Evolutionary conservation across 1,284 basidiomycete genomes (phyloP), one percentile per base, ranked within the genome.

Genomic region (Ustilago loliicola): DNA sequence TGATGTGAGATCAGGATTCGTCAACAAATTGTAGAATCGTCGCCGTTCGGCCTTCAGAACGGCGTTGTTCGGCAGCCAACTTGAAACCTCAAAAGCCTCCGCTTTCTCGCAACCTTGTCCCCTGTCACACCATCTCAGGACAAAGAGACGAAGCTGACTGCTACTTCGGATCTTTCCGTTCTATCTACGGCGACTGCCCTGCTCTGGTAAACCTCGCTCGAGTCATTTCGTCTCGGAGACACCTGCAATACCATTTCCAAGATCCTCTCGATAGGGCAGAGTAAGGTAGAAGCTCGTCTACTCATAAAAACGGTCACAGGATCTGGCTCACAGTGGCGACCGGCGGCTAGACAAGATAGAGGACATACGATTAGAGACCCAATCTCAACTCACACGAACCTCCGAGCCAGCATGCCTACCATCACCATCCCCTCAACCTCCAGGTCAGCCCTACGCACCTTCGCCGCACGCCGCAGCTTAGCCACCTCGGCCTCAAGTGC

Each of bases 31-130:
- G 17, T 9, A 50, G 19, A 50, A 27, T 13, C 8, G 27, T 2
- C 7, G 4, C 15, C 2, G 32, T 30, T 36, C 66, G 63, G 63
- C 69, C 27, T 72, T 51, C 63, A 66, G 56, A 59, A 50, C 69
- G 69, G 69, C 54, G 59, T 65, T 71, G 55, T 32, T 71, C 55
- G 66, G 61, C 50, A 34, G 54, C 29, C 27, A 25, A 50, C 3
- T 27, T 13, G 27, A 13, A 27, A 13, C 48, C 25, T 38, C 13
- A 15, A 3, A 34, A 34, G 32, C 32, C 32, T 23, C 15, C 23
- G 45, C 58, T 34, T 42, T 40, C 50, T 50, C 52, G 34, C 25
- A 38, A 29, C 29, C 53, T 27, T n/a, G 13, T 55, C 36, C 9
- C 15, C 23, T 25, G 29, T 36, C 54, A 59, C 47, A 23, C 40